Percentiles rank a stretch among this genome's conserved stretches.
Evolutionary conservation across 768 basidiomycete species (phyloP).

Genomic region (Dentipellis sp.): DNA sequence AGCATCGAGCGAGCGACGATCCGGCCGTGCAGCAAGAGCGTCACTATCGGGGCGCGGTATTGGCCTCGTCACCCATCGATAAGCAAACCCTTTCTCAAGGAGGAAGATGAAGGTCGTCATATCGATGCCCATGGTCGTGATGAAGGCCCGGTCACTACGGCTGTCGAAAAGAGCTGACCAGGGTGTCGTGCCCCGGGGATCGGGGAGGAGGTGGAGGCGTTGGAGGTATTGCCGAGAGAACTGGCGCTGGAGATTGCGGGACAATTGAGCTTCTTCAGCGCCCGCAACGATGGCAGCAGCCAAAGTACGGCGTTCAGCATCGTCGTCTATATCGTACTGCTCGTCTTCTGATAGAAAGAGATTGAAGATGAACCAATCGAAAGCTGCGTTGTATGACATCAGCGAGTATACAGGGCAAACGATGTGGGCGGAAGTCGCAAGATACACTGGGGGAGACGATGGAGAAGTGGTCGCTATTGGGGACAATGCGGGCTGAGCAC

Average conservation of each 20-base stretch:
- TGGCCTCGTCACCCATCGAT: constrained; percentile 14
- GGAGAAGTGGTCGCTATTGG: too few species aligned
- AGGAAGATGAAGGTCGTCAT: constrained; percentile 26
- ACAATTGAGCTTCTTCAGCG: background rate
- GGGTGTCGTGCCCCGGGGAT: constrained; percentile 4
- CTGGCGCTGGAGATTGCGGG: background rate
- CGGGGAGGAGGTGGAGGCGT: constrained; percentile 1
- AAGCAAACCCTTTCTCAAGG: constrained; percentile 25
- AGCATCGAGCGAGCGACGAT: constrained; percentile 25
- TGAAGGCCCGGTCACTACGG: constrained; percentile 9
- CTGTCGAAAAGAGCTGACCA: constrained; percentile 7
- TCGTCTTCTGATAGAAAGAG: too few species aligned
- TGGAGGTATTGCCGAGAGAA: background rate
- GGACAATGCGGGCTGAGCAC: too few species aligned
- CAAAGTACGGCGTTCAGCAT: too few species aligned
- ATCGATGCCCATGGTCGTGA: constrained; percentile 20
- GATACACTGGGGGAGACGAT: too few species aligned
- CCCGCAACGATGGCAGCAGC: too few species aligned
- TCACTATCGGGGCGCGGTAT: constrained; percentile 24
- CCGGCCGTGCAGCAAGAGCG: constrained; percentile 18
- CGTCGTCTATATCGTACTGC: too few species aligned
- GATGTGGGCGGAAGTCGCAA: too few species aligned
- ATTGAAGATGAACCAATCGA: too few species aligned
- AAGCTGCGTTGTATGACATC: too few species aligned
- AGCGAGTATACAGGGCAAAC: too few species aligned